Evolutionary conservation across 306 rosid species (phyloP).

Genomic region (Geum urbanum): DNA sequence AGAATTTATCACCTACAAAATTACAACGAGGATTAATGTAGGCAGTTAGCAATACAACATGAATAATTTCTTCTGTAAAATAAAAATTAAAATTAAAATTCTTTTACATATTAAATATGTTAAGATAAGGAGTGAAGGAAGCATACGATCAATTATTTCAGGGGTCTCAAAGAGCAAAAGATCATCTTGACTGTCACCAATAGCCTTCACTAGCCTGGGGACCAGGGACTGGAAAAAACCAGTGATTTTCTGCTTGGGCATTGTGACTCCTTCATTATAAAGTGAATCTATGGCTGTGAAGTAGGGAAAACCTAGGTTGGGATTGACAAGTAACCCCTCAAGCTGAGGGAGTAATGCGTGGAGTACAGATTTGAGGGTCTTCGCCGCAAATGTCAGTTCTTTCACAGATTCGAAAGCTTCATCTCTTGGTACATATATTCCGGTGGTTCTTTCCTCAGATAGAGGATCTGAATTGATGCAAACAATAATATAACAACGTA

Average conservation of each 20-base stretch:
- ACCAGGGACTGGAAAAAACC: conserved; percentile 19
- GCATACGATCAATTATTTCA: no score
- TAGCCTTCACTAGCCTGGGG: conserved; percentile 35
- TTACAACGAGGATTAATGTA: not conserved
- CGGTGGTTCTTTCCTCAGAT: conserved; percentile 30
- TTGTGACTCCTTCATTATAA: conserved; percentile 21
- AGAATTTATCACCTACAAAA: conserved; percentile 36
- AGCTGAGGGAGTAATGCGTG: conserved; percentile 32
- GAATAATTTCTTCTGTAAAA: not conserved
- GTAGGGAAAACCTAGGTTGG: no score
- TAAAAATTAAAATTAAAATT: not conserved
- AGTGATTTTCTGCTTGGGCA: conserved; percentile 22
- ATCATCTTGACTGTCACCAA: no score
- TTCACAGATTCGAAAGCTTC: conserved; percentile 42
- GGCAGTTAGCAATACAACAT: not conserved
- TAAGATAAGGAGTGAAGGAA: not conserved
- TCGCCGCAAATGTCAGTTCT: conserved; percentile 20
- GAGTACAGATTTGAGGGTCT: conserved; percentile 20
- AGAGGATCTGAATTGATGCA: conserved; percentile 25
- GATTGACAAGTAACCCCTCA: conserved; percentile 12
- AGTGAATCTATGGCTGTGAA: conserved; percentile 40
- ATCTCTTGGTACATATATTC: conserved; percentile 40
- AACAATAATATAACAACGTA: not conserved
- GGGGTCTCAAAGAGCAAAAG: no score
- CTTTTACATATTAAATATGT: not conserved